Conservation (phyloP, 164 flowering plant species). For the Tetrastigma voinierianum region DNA sequence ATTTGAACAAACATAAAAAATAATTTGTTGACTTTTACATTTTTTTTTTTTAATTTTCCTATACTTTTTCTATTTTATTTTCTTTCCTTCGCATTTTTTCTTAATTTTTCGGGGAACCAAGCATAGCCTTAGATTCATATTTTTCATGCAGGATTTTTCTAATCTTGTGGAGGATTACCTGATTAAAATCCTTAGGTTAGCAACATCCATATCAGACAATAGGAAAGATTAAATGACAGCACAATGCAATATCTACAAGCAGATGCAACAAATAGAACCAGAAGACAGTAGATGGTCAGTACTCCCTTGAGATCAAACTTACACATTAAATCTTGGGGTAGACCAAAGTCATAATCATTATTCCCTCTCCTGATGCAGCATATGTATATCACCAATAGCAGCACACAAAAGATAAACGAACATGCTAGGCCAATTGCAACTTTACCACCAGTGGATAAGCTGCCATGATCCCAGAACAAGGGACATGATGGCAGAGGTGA, state of each 20-base stretch:
- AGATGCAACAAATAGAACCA: constrained; percentile 5
- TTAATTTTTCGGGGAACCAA: no score
- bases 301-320: constrained; percentile 36
- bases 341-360: constrained; percentile 87
- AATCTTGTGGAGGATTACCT: not conserved
- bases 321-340: constrained; percentile 90
- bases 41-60: no score
- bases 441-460: constrained; percentile 78
- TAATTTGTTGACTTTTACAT: no score
- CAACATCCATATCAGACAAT: not conserved
- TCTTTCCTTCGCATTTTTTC: no score
- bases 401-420: constrained; percentile 39
- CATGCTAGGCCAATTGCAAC: constrained; percentile 69
- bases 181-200: not conserved
- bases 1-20: no score
- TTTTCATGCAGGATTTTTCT: no score
- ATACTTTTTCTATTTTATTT: no score
- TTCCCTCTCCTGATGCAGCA: constrained; percentile 63
- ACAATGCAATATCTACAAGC: not conserved
- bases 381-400: constrained; percentile 48
- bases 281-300: not conserved
- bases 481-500: constrained; percentile 85
- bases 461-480: constrained; percentile 69
- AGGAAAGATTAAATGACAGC: not conserved
- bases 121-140: no score